Percentiles rank a stretch among this genome's conserved stretches.
phyloP scores from a whole-genome alignment of 1,284 basidiomycete species.

The Ustilago esculenta region DNA sequence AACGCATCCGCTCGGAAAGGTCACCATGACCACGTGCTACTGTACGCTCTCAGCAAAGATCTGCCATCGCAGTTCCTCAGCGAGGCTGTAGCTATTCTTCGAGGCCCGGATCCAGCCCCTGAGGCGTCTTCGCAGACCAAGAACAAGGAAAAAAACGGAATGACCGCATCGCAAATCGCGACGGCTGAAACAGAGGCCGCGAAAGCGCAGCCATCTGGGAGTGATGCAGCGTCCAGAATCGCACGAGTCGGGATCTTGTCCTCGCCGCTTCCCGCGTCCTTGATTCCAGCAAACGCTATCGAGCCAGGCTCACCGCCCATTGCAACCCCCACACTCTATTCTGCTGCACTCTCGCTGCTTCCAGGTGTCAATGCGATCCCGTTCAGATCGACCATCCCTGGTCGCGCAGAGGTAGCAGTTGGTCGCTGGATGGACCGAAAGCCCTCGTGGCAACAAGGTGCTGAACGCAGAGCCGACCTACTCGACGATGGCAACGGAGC shows the following conservation, averaged over 20 bases:
- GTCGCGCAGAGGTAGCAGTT: slow-evolving; percentile 49
- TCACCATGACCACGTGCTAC: slow-evolving; percentile 44
- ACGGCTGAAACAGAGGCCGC: slow-evolving; percentile 16
- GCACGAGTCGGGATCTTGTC: slow-evolving; percentile 50
- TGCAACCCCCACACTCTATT: slow-evolving; percentile 35
- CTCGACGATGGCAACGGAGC: slow-evolving; percentile 40
- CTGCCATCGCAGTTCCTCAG: slow-evolving; percentile 44
- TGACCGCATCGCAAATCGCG: slow-evolving; percentile 33
- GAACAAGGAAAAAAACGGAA: slow-evolving; percentile 6
- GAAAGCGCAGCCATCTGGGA: not conserved
- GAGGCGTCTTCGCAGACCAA: not conserved
- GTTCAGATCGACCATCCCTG: slow-evolving; percentile 54
- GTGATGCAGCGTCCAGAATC: slow-evolving; percentile 17
- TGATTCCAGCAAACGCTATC: slow-evolving; percentile 41
- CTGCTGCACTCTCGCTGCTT: slow-evolving; percentile 48
- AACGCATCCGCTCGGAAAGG: slow-evolving; percentile 2
- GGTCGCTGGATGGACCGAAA: slow-evolving; percentile 57
- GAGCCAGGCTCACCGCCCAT: slow-evolving; percentile 34
- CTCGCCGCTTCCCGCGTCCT: slow-evolving; percentile 39
- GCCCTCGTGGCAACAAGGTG: slow-evolving; percentile 48
- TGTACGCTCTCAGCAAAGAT: slow-evolving; percentile 55
- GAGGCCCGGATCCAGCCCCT: slow-evolving; percentile 18
- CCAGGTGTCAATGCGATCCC: slow-evolving; percentile 43
- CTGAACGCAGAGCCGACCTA: slow-evolving; percentile 41
- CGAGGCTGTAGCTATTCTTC: slow-evolving; percentile 48